phyloP scores from a whole-genome alignment of 129 eudicot genomes.

The Tagetes erecta region DNA sequence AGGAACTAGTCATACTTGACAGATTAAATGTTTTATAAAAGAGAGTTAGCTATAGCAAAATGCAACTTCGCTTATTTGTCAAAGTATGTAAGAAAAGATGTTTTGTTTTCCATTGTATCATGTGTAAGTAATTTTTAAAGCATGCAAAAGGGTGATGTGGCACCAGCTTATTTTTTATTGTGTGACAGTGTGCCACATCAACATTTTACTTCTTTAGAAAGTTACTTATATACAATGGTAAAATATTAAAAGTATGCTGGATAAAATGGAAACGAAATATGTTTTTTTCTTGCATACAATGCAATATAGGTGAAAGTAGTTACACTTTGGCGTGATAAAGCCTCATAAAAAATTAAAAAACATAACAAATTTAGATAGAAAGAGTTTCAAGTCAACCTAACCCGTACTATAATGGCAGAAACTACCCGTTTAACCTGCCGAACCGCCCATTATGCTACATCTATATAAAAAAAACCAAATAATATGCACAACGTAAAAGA shows the following conservation, averaged over 20 bases:
- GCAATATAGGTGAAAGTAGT: not conserved
- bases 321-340: not conserved
- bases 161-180: not conserved
- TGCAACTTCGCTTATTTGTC: not conserved
- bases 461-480: not conserved
- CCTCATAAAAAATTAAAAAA: not conserved
- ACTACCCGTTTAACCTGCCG: not conserved
- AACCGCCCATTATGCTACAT: not conserved
- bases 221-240: not conserved
- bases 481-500: not conserved
- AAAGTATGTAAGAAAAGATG: not conserved
- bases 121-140: not conserved
- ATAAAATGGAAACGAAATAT: not conserved
- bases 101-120: not conserved
- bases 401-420: not conserved
- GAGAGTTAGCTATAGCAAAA: not conserved
- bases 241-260: not conserved
- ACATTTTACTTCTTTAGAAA: not conserved
- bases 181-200: not conserved
- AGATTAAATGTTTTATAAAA: not conserved
- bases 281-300: not conserved
- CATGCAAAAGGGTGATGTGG: not conserved
- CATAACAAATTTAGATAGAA: not conserved
- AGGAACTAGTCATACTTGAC: not conserved
- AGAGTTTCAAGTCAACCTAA: slow-evolving; percentile 12